Percentiles rank a stretch among this genome's conserved stretches.
phyloP scores from a whole-genome alignment of 2,329 filamentous ascomycete species.

The Zalaria obscura region DNA sequence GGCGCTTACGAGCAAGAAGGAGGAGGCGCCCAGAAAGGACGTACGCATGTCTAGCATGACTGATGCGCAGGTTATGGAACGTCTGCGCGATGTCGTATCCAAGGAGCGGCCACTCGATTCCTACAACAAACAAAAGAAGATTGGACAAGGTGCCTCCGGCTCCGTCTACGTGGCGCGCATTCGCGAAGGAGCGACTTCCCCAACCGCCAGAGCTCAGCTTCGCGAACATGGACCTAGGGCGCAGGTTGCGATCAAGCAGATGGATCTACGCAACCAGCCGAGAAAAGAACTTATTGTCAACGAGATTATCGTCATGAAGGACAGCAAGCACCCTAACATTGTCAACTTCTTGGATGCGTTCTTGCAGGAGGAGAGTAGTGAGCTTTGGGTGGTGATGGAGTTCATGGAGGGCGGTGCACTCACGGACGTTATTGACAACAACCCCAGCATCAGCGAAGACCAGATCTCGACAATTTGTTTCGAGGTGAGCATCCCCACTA shows the following conservation, averaged over 20 bases:
- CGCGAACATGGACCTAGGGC: slow-evolving; percentile 66
- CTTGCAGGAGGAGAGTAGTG: slow-evolving; percentile 81
- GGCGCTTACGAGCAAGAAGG: slow-evolving; percentile 53
- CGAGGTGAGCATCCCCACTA: slow-evolving; percentile 50
- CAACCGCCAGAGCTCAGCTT: slow-evolving; percentile 62
- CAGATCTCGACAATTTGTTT: slow-evolving; percentile 95
- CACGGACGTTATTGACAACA: slow-evolving; percentile 98
- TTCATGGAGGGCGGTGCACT: slow-evolving; percentile 98
- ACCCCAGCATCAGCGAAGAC: slow-evolving; percentile 81
- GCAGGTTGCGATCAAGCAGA: slow-evolving; percentile 97
- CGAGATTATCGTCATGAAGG: slow-evolving; percentile 99
- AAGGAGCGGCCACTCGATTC: slow-evolving; percentile 89
- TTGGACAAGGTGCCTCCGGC: slow-evolving; percentile 93
- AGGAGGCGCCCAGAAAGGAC: slow-evolving; percentile 68
- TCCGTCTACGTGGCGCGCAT: slow-evolving; percentile 97
- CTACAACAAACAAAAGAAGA: slow-evolving; percentile 99
- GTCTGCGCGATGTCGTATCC: slow-evolving; percentile 84
- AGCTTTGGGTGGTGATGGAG: slow-evolving; percentile 99
- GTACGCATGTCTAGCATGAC: slow-evolving; percentile 98
- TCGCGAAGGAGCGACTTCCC: slow-evolving; percentile 74
- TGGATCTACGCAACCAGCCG: slow-evolving; percentile 95
- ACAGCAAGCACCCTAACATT: slow-evolving; percentile 95
- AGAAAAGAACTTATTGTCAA: slow-evolving; percentile 98
- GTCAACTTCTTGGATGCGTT: slow-evolving; percentile 98
- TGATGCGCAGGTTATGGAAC: slow-evolving; percentile 93